phyloP scores from a whole-genome alignment of 1,139 yeast genomes.

The Kodamaea plutei region DNA sequence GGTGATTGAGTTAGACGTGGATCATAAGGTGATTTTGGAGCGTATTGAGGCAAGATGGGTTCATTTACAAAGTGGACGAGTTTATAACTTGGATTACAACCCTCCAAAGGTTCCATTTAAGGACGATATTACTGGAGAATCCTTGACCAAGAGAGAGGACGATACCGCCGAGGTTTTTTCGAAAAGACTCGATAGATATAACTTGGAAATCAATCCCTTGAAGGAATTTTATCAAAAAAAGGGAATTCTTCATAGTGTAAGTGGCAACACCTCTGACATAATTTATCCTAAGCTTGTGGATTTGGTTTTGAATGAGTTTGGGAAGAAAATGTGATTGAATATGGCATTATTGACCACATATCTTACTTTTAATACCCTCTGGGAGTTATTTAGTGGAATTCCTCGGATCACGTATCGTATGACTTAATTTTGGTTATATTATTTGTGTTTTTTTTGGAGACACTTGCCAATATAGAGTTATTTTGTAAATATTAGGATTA shows the following conservation, averaged over 20 bases:
- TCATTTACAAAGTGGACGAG: slow-evolving; percentile 79
- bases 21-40: slow-evolving; percentile 69
- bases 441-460: no score
- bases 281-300: slow-evolving; percentile 66
- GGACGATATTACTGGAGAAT: slow-evolving; percentile 90
- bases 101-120: slow-evolving; percentile 80
- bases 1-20: slow-evolving; percentile 82
- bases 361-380: no score
- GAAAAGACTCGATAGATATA: slow-evolving; percentile 62
- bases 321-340: no score
- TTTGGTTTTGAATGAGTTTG: slow-evolving; percentile 24
- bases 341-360: no score
- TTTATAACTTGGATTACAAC: slow-evolving; percentile 79
- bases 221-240: slow-evolving; percentile 52
- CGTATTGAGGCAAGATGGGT: slow-evolving; percentile 85
- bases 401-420: no score
- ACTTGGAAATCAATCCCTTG: slow-evolving; percentile 56
- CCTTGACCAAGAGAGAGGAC: slow-evolving; percentile 71
- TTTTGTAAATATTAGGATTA: no score
- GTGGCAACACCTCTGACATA: slow-evolving; percentile 79
- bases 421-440: no score
- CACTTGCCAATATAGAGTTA: no score
- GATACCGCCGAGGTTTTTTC: slow-evolving; percentile 71
- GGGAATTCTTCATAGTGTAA: slow-evolving; percentile 54
- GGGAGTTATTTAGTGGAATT: no score